Base-by-base conservation (phyloP, 345 rosid genomes). In the Eucalyptus curtisii region DNA sequence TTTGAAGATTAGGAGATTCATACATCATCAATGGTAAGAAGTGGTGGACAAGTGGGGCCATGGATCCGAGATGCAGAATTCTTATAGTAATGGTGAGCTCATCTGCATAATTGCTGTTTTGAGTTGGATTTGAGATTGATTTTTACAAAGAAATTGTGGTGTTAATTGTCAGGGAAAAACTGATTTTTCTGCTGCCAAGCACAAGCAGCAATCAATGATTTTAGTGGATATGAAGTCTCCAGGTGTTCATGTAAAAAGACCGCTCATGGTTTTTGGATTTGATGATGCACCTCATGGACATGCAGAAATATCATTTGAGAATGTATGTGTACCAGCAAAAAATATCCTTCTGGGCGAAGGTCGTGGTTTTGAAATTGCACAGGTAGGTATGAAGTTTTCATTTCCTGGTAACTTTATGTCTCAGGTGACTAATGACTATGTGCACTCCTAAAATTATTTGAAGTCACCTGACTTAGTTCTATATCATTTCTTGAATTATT, bases 31-130 rank as follows among this genome's bases (percentile, higher is more conserved):
- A 95, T 86, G 99, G 99, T 88, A 95, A 88, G 88, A 98, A 98
- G 91, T 98, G 99, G 99, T 98, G 99, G 99, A 97, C 99, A 53
- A 98, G 99, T 91, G 99, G 99, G 89, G 99, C 99, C 50, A 97
- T 98, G 99, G 99, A 98, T 94, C 99, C 99, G 16, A 97, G 99
- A 90, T 98, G 99, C 93, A 95, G 90, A 92, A 86, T 98, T 87
- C 99, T 98, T 91, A 95, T 98, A 87, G 95, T 98, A 91, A 98
- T 98, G 99, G 99, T 98, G 88, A 94, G 97, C 87, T 90, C 90
- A 33, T 71, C 42, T 30, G 8, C 87, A 52, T 49, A 59, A 33
- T 30, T 86, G 82, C 82, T 40, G 27, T 37, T 76, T 40, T 20
- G 82, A 37, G 45, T 76, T 76, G 45, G 45, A 76, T 76, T 76